These are phyloP conservation scores for Urtica urens DNA, from an alignment of 306 rosid genomes.

Conservation along the genomic window DNA sequence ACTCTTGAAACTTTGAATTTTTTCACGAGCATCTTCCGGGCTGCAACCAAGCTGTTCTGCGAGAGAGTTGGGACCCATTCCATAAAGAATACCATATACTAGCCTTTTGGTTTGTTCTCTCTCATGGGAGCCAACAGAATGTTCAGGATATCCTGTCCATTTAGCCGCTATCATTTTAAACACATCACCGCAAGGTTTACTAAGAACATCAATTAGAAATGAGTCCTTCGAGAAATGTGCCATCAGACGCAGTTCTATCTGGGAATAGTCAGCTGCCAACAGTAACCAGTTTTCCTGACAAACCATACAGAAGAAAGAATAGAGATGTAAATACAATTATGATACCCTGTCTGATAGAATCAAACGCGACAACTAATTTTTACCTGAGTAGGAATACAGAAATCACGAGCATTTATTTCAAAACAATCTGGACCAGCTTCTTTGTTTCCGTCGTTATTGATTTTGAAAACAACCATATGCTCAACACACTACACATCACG, in stretches of 20 bases:
- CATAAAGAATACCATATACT: conserved; percentile 95
- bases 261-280: conserved; percentile 93
- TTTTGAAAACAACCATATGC: conserved; percentile 63
- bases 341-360: conserved; percentile 3
- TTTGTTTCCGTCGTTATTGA: conserved; percentile 37
- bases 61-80: conserved; percentile 88
- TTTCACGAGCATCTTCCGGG: conserved; percentile 67
- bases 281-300: conserved; percentile 84
- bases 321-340: conserved; percentile 4
- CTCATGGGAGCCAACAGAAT: conserved; percentile 45
- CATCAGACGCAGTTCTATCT: conserved; percentile 91
- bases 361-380: not conserved
- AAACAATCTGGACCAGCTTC: conserved; percentile 27
- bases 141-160: conserved; percentile 74
- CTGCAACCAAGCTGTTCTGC: conserved; percentile 76
- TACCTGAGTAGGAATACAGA: conserved; percentile 85
- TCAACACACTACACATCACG: conserved; percentile 70
- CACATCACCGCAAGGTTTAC: conserved; percentile 67
- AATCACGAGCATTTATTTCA: conserved; percentile 84
- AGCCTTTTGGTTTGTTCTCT: conserved; percentile 86
- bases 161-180: conserved; percentile 81
- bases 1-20: conserved; percentile 64
- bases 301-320: conserved; percentile 14
- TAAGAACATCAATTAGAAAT: conserved; percentile 57
- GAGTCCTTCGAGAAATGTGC: conserved; percentile 90